phyloP scores from a whole-genome alignment of 2,329 filamentous ascomycete species.

The Venturia oleaginea region DNA sequence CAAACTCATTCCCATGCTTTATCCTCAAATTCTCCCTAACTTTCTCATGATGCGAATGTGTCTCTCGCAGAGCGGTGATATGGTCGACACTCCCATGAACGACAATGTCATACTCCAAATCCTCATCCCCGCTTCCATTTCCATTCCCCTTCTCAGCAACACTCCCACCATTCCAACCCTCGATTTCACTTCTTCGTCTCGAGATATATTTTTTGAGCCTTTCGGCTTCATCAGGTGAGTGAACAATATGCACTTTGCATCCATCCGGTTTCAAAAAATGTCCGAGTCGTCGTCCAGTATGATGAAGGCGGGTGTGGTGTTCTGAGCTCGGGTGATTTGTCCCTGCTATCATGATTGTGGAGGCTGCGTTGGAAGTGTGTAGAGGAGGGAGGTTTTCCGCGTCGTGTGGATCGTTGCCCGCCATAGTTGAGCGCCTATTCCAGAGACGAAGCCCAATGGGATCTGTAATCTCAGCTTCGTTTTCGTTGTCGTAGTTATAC shows the following conservation, averaged over 20 bases:
- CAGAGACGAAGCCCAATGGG: background rate
- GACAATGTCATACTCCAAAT: constrained; percentile 45
- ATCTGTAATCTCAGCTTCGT: no score
- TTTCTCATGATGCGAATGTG: constrained; percentile 45
- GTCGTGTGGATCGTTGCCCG: background rate
- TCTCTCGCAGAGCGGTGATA: constrained; percentile 38
- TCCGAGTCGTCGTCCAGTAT: constrained; percentile 34
- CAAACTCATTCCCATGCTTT: constrained; percentile 42
- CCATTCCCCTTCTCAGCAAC: constrained; percentile 32
- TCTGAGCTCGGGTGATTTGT: background rate
- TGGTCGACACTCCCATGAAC: constrained; percentile 48
- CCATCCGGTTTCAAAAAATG: constrained; percentile 50
- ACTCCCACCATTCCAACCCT: constrained; percentile 40
- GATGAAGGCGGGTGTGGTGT: constrained; percentile 16
- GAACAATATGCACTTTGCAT: constrained; percentile 46
- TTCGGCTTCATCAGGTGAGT: constrained; percentile 47
- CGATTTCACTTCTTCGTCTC: constrained; percentile 21
- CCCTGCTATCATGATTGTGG: background rate
- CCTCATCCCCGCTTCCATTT: constrained; percentile 21
- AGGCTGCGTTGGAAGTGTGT: background rate
- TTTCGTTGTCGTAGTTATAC: background rate
- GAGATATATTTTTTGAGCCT: constrained; percentile 37
- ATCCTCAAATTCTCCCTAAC: constrained; percentile 39
- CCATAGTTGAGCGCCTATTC: background rate
- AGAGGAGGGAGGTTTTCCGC: background rate